A percentile compares a stretch with the other conserved stretches of the same genome.
Evolutionary conservation across 1,284 basidiomycete genomes (phyloP).

Genomic region (Microbotryum violaceum): DNA sequence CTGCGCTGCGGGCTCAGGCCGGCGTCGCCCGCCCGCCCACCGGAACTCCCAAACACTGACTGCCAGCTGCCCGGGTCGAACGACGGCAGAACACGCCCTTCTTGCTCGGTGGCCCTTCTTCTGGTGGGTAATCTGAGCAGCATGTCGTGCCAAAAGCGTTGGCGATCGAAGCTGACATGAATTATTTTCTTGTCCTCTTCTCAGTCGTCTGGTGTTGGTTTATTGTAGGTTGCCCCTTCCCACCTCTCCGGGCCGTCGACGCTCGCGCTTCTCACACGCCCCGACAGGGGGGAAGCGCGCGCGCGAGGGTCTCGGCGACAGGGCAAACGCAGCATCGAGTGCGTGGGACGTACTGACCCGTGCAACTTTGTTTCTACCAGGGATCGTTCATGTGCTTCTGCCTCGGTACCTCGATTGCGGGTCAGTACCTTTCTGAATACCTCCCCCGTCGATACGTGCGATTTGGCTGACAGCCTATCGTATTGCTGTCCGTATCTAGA

Average conservation of each 20-base stretch:
- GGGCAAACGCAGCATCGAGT: too few species aligned
- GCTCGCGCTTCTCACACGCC: not conserved
- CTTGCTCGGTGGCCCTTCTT: conserved; percentile 64
- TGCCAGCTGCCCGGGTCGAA: too few species aligned
- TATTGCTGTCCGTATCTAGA: not conserved
- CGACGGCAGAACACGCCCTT: conserved; percentile 55
- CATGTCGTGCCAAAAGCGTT: too few species aligned
- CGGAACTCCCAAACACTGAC: too few species aligned
- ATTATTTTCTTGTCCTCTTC: not conserved
- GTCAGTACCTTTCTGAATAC: conserved; percentile 31
- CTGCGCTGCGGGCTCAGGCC: too few species aligned
- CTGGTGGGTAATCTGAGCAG: conserved; percentile 44
- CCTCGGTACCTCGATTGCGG: conserved; percentile 64
- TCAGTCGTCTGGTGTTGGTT: conserved; percentile 66
- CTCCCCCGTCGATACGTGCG: not conserved
- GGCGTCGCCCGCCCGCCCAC: too few species aligned
- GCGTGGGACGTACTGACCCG: not conserved
- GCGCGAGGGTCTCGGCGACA: too few species aligned
- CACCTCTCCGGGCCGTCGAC: not conserved
- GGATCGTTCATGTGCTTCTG: conserved; percentile 69
- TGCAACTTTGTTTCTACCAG: conserved; percentile 2
- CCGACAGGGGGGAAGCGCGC: too few species aligned
- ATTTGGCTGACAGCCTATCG: not conserved
- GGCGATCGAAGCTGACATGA: too few species aligned
- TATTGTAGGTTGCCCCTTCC: conserved; percentile 44